Conservation (phyloP, 768 basidiomycete species). For the Termitomyces sp. region DNA sequence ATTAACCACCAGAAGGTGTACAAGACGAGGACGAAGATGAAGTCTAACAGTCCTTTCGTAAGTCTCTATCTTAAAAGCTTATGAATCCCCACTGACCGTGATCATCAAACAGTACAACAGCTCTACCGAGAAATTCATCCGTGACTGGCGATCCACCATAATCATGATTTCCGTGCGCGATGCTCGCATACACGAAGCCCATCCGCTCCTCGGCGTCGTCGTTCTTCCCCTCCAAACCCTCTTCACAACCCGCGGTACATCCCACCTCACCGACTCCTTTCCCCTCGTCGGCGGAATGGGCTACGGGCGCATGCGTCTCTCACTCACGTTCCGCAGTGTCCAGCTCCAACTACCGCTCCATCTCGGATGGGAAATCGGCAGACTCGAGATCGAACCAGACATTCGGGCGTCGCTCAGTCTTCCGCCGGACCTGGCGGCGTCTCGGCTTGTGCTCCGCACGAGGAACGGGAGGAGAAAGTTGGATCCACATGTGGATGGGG, state of each 20-base stretch:
- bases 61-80: conserved; percentile 16
- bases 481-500: conserved; percentile 25
- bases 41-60: conserved; percentile 43
- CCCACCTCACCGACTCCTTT: conserved; percentile 35
- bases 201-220: conserved; percentile 73
- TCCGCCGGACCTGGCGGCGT: conserved; percentile 34
- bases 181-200: conserved; percentile 51
- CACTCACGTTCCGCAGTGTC: conserved; percentile 58
- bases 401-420: conserved; percentile 24
- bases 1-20: conserved; percentile 45
- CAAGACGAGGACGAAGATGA: conserved; percentile 47
- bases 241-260: conserved; percentile 31
- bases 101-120: conserved; percentile 47
- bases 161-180: conserved; percentile 69
- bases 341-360: conserved; percentile 54
- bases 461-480: conserved; percentile 36
- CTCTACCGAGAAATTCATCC: conserved; percentile 67
- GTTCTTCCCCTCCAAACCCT: conserved; percentile 48
- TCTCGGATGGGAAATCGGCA: conserved; percentile 69
- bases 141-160: conserved; percentile 58
- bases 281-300: conserved; percentile 73
- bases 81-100: neutral
- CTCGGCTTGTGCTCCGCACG: conserved; percentile 40
- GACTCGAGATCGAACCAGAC: conserved; percentile 47
- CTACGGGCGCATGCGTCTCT: conserved; percentile 60